Conservation (phyloP, 192 early-diverging fungal genomes). For the Thoreauomyces humboldtii region DNA sequence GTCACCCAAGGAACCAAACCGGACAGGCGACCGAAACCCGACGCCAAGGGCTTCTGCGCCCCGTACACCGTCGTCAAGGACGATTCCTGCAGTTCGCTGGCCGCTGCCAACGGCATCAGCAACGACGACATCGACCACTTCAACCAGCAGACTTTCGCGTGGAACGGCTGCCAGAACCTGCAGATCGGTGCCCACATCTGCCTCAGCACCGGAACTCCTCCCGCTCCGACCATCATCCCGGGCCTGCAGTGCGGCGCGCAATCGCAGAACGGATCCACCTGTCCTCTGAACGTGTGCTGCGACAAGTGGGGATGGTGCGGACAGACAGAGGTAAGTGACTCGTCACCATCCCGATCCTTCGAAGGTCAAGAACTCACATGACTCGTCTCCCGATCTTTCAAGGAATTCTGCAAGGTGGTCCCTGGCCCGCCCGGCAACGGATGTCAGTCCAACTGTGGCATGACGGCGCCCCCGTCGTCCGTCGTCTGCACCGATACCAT, state of each 20-base stretch:
- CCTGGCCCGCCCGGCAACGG: not conserved
- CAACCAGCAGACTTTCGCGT: slow-evolving; percentile 7
- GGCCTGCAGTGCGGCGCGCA: not conserved
- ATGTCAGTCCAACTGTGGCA: slow-evolving; percentile 1
- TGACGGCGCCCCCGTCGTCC: not conserved
- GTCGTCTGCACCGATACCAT: not conserved
- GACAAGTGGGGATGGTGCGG: not conserved
- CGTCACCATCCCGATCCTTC: not conserved
- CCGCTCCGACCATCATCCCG: not conserved
- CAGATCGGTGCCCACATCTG: slow-evolving; percentile 13
- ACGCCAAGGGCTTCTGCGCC: slow-evolving; percentile 6
- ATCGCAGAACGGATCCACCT: not conserved
- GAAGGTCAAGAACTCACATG: not conserved
- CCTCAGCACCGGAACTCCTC: slow-evolving; percentile 11
- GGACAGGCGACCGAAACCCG: not conserved
- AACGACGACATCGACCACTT: not conserved
- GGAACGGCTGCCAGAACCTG: slow-evolving; percentile 8
- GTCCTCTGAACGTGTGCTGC: not conserved
- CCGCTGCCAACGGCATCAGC: not conserved
- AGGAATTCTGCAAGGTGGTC: not conserved
- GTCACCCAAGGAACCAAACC: not conserved
- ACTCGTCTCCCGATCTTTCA: not conserved
- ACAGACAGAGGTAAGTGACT: not conserved
- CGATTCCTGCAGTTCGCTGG: slow-evolving; percentile 7
- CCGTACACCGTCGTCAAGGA: slow-evolving; percentile 13